Evolutionary conservation across 352 stramenopile species (phyloP).

Genomic region (Globisporangium yorkense): DNA sequence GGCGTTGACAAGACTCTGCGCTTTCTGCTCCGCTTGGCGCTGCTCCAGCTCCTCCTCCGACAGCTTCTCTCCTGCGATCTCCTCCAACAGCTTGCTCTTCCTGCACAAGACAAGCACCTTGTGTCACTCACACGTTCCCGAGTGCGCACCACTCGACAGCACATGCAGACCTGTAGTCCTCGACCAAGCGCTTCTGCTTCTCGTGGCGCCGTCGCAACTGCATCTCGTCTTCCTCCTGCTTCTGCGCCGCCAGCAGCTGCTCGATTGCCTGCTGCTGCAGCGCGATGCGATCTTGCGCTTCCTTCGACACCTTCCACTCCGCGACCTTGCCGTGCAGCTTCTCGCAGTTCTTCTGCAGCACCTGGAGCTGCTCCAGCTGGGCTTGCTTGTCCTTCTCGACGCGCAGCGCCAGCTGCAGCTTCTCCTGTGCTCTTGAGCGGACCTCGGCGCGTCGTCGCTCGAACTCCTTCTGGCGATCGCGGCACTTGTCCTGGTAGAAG

Average conservation of each 20-base stretch:
- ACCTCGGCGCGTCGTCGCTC: conserved; percentile 29
- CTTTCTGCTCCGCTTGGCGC: conserved; percentile 25
- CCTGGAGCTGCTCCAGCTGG: conserved; percentile 28
- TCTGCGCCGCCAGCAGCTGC: conserved; percentile 27
- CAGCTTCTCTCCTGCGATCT: conserved; percentile 36
- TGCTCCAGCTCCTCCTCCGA: conserved; percentile 26
- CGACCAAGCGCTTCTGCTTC: conserved; percentile 39
- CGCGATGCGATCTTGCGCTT: conserved; percentile 51
- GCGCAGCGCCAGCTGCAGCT: conserved; percentile 19
- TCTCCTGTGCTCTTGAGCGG: conserved; percentile 19
- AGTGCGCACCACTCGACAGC: too few relatives aligned
- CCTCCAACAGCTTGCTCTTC: conserved; percentile 34
- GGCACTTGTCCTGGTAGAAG: conserved; percentile 51
- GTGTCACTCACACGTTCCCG: too few relatives aligned
- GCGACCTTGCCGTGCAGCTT: conserved; percentile 35
- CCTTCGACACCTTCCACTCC: conserved; percentile 44
- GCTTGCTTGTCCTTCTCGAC: conserved; percentile 21
- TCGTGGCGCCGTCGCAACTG: conserved; percentile 39
- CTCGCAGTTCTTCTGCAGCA: conserved; percentile 33
- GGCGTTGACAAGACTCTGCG: conserved; percentile 43
- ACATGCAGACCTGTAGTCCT: conserved; percentile 45
- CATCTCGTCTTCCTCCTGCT: conserved; percentile 29
- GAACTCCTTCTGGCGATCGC: conserved; percentile 39
- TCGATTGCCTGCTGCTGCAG: conserved; percentile 54
- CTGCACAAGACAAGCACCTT: not conserved